Evolutionary conservation across 1,284 basidiomycete genomes (phyloP).

Genomic region (Microbotryomycetes sp.): DNA sequence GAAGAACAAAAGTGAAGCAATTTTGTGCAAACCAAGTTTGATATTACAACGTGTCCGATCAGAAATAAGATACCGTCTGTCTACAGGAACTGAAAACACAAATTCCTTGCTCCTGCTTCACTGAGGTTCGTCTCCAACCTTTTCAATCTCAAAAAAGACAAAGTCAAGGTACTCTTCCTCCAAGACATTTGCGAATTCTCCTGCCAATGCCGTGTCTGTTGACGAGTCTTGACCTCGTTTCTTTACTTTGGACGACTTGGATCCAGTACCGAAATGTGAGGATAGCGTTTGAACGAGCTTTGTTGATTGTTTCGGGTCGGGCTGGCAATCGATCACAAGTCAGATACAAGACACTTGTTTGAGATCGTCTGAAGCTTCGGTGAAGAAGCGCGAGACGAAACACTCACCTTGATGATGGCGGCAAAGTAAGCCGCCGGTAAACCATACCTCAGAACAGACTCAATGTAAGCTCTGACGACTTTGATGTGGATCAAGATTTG

Average conservation of each 20-base stretch:
- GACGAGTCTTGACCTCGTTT: conserved; percentile 42
- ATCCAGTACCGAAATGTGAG: conserved; percentile 56
- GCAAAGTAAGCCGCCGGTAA: conserved; percentile 86
- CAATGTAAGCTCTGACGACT: conserved; percentile 81
- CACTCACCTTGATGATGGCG: conserved; percentile 65
- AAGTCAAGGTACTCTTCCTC: conserved; percentile 94
- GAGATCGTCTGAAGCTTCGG: neutral
- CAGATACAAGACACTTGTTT: neutral
- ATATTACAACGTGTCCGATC: neutral
- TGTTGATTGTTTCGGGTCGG: conserved; percentile 69
- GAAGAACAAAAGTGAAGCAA: neutral
- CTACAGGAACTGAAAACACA: neutral
- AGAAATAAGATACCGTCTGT: neutral
- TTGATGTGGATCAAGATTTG: conserved; percentile 92
- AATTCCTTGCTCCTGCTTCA: neutral
- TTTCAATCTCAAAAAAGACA: conserved; percentile 55
- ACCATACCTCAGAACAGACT: conserved; percentile 92
- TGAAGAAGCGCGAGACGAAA: neutral
- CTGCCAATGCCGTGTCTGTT: conserved; percentile 58
- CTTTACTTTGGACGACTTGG: conserved; percentile 49
- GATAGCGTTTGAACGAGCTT: conserved; percentile 69
- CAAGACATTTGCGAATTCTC: conserved; percentile 82
- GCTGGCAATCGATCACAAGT: conserved; percentile 51
- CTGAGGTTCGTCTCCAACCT: conserved; percentile 1
- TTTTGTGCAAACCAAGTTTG: neutral